phyloP scores from a whole-genome alignment of 805 yeast species.

The Monosporozyma yasuniensis region DNA sequence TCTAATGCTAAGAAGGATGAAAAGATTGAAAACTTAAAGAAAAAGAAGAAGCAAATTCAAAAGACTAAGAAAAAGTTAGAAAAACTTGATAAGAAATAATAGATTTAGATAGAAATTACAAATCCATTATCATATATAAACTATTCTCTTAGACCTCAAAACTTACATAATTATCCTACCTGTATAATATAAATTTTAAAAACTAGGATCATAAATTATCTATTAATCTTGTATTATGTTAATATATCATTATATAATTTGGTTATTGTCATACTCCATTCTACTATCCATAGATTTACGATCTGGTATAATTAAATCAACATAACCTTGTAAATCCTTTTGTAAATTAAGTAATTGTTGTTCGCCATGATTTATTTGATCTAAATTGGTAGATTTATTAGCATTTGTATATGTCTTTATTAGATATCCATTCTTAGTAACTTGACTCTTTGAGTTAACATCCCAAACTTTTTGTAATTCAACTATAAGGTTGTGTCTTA shows the following conservation, averaged over 20 bases:
- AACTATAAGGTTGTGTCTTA: constrained; percentile 24
- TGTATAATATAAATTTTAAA: not conserved
- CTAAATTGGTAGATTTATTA: constrained; percentile 64
- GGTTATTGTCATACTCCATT: constrained; percentile 5
- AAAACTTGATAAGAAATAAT: constrained; percentile 21
- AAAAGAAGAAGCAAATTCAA: constrained; percentile 61
- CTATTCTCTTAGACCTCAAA: not conserved
- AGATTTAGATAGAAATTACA: not conserved
- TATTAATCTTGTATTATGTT: not conserved
- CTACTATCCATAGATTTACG: constrained; percentile 76
- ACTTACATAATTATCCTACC: not conserved
- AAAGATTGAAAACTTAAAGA: constrained; percentile 57
- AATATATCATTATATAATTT: not conserved
- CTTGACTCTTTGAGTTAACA: constrained; percentile 35
- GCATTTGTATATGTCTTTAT: constrained; percentile 65
- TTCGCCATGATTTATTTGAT: constrained; percentile 55
- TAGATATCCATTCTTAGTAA: constrained; percentile 45
- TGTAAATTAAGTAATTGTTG: constrained; percentile 54
- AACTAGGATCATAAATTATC: not conserved
- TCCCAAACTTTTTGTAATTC: constrained; percentile 26
- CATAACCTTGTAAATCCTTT: constrained; percentile 55
- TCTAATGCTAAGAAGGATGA: constrained; percentile 76
- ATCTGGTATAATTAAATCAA: constrained; percentile 66
- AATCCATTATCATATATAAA: not conserved
- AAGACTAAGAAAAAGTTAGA: constrained; percentile 48